A percentile compares a stretch with the other conserved stretches of the same genome.
phyloP scores from a whole-genome alignment of 371 early-diverging fungal species.

The Syncephalastrum monosporum region DNA sequence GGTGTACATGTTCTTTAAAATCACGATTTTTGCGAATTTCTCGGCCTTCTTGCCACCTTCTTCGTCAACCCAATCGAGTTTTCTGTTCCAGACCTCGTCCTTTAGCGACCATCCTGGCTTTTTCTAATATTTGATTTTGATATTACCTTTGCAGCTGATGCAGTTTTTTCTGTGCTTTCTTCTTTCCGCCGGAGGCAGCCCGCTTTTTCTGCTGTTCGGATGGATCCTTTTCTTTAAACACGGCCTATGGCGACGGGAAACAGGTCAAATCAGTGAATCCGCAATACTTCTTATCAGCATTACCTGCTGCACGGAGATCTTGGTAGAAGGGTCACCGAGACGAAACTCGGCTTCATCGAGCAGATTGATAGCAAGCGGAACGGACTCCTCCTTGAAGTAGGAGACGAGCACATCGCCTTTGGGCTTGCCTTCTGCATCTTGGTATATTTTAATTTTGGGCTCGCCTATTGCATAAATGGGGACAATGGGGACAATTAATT shows the following conservation, averaged over 20 bases:
- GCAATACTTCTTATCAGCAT: slow-evolving; percentile 1
- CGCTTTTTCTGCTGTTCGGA: slow-evolving; percentile 29
- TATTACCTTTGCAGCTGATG: slow-evolving; percentile 74
- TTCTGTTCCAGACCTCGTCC: slow-evolving; percentile 45
- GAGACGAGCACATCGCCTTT: slow-evolving; percentile 94
- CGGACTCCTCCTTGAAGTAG: slow-evolving; percentile 88
- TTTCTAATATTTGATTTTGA: neutral
- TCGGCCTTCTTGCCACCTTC: slow-evolving; percentile 69
- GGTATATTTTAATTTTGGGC: slow-evolving; percentile 92
- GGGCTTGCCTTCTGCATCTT: slow-evolving; percentile 57
- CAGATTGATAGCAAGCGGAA: slow-evolving; percentile 78
- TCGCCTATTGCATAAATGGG: slow-evolving; percentile 39
- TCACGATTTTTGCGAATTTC: slow-evolving; percentile 78
- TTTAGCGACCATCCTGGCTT: neutral
- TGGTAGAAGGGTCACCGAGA: slow-evolving; percentile 51
- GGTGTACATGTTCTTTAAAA: slow-evolving; percentile 94
- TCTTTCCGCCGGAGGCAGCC: slow-evolving; percentile 52
- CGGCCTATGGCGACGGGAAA: slow-evolving; percentile 43
- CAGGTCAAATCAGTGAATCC: too few species aligned
- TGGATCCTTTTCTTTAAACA: slow-evolving; percentile 65
- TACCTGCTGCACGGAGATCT: slow-evolving; percentile 74
- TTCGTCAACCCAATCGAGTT: slow-evolving; percentile 92
- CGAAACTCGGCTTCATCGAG: slow-evolving; percentile 86
- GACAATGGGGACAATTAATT: too few species aligned
- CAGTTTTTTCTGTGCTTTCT: slow-evolving; percentile 60